phyloP scores from a whole-genome alignment of 2,329 filamentous ascomycete species.

The Madurella mycetomatis region DNA sequence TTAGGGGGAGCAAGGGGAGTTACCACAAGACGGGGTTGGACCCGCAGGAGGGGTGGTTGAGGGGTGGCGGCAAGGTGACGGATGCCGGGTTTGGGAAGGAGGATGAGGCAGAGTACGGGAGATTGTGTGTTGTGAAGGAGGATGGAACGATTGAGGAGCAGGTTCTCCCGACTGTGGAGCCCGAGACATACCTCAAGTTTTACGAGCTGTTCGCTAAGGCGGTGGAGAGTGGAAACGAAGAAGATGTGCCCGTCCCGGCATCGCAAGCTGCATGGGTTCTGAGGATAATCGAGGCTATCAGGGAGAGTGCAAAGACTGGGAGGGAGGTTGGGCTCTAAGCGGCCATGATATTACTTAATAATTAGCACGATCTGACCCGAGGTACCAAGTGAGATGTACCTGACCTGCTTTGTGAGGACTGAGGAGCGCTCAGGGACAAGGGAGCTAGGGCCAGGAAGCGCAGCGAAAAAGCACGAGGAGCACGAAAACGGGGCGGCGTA shows the following conservation, averaged over 20 bases:
- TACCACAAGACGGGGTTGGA: conserved; percentile 71
- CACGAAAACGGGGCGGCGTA: too few relatives aligned
- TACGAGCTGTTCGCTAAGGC: conserved; percentile 54
- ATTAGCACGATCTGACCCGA: too few relatives aligned
- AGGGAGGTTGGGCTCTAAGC: conserved; percentile 36
- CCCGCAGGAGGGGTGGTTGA: conserved; percentile 70
- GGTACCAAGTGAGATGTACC: too few relatives aligned
- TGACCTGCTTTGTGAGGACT: too few relatives aligned
- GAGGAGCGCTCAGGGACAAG: too few relatives aligned
- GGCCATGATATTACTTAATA: too few relatives aligned
- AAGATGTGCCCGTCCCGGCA: conserved; percentile 50
- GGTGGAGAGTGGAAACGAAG: conserved; percentile 43
- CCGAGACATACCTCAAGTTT: conserved; percentile 64
- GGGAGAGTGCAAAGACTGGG: conserved; percentile 47
- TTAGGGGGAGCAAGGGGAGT: conserved; percentile 67
- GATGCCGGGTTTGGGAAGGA: conserved; percentile 64
- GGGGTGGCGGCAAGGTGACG: conserved; percentile 56
- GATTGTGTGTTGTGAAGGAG: conserved; percentile 50
- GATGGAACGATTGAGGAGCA: conserved; percentile 48
- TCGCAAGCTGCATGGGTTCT: conserved; percentile 51
- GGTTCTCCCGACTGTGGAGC: conserved; percentile 54
- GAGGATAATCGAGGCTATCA: conserved; percentile 47
- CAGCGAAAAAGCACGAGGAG: too few relatives aligned
- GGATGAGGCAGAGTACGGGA: conserved; percentile 52
- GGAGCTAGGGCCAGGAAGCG: too few relatives aligned